phyloP scores from a whole-genome alignment of 2,329 filamentous ascomycete genomes.

The Ceratocystis albifundus region DNA sequence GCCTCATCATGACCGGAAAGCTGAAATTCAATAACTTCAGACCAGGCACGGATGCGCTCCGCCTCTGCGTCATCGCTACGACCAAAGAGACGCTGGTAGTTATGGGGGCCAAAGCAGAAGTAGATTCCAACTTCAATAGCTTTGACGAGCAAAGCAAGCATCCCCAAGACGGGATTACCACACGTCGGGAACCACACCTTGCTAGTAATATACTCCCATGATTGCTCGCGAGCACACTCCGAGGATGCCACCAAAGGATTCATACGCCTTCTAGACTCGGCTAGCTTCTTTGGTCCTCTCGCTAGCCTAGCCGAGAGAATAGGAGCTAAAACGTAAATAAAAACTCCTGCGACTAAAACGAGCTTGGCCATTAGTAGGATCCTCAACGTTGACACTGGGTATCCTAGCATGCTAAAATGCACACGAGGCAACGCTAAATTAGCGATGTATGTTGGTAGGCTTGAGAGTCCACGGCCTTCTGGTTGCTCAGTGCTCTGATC shows the following conservation, averaged over 20 bases:
- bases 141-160: constrained; percentile 67
- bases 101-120: constrained; percentile 62
- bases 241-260: constrained; percentile 68
- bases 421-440: constrained; percentile 37
- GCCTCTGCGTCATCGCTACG: constrained; percentile 74
- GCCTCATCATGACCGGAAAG: constrained; percentile 81
- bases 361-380: constrained; percentile 43
- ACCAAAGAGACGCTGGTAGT: constrained; percentile 69
- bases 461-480: constrained; percentile 54
- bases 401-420: constrained; percentile 44
- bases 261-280: constrained; percentile 29
- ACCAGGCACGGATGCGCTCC: constrained; percentile 82
- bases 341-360: constrained; percentile 40
- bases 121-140: constrained; percentile 70
- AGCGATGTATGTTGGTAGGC: constrained; percentile 50
- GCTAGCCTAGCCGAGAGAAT: constrained; percentile 36
- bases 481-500: constrained; percentile 53
- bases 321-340: constrained; percentile 46
- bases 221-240: constrained; percentile 68
- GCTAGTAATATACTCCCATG: constrained; percentile 82
- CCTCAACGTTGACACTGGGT: constrained; percentile 37
- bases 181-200: constrained; percentile 74
- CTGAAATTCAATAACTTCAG: constrained; percentile 85
- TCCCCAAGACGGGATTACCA: constrained; percentile 76
- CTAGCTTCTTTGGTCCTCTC: background rate